Base-by-base conservation (phyloP, 331 rosid genomes). In the Stylosanthes scabra region DNA sequence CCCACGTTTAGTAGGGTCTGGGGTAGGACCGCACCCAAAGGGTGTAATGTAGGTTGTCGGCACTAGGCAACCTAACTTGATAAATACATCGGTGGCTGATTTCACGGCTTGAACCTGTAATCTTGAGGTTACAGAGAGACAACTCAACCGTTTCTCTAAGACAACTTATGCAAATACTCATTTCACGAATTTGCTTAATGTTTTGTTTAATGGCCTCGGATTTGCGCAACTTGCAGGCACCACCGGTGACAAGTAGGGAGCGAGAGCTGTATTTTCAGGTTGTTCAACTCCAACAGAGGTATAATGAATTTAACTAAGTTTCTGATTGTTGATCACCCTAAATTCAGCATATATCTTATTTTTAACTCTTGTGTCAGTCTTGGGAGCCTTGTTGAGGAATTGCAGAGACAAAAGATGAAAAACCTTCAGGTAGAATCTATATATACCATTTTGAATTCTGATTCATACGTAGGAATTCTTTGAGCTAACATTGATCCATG, bases 241-340 rank as follows among this genome's bases (percentile, higher is more conserved):
- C 86, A 62, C 85, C 87, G 8, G 64, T 80, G 70, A 81, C 91
- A 8, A 37, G 45, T 16, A 89, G 87, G 71, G 98, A 93, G 85
- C 83, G 83, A 74, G 96, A 93, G 56, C 77, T 93, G 82, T 86
- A 83, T 56, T 77, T 79, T 72, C 85, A 79, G 78, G 86, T 88
- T 75, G 66, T 75, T 74, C 86, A 88, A 81, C 82, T 91, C 78
- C 96, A 89, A 63, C 93, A 89, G 79, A 88, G 96, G 98, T 93
- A 88, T 41, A 64, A 60, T n/a, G 67, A 77, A 77, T 81, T 46
- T 59, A 61, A 75, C 64, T 49, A 56, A 50, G 29, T 57, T 74
- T 72, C 55, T 42, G 16, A 25, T 61, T 60, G 3, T 72, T 40
- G 65, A 59, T 75, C 56, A 66, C 20, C 56, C 65, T 56, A 15